A percentile compares a stretch with the other conserved stretches of the same genome.
These are phyloP conservation scores for Staphylotrichum tortipilum DNA, from an alignment of 495 filamentous ascomycete species.

Conservation along the genomic window DNA sequence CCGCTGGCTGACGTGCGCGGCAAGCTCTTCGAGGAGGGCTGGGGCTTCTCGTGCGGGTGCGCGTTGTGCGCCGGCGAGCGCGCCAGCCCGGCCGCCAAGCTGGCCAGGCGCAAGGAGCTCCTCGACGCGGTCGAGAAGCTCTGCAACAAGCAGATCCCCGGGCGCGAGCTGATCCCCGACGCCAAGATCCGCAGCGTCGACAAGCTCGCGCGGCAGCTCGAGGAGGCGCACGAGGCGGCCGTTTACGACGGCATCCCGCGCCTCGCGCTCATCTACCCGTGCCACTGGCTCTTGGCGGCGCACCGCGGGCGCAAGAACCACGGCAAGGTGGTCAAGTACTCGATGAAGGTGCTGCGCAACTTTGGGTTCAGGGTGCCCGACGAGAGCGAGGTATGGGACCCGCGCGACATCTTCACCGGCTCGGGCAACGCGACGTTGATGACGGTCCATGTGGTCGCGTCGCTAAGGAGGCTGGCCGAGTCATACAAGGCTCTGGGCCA, in stretches of 20 bases:
- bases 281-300: conserved; percentile 35
- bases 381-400: conserved; percentile 20
- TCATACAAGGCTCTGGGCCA: conserved; percentile 25
- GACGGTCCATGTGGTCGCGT: conserved; percentile 33
- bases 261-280: conserved; percentile 35
- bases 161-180: conserved; percentile 19
- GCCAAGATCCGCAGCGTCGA: conserved; percentile 26
- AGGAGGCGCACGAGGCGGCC: conserved; percentile 29
- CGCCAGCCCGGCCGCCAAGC: conserved; percentile 3
- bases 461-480: conserved; percentile 30
- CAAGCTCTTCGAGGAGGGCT: conserved; percentile 25
- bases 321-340: conserved; percentile 30
- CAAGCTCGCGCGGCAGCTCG: conserved; percentile 24
- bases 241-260: conserved; percentile 31
- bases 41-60: conserved; percentile 45
- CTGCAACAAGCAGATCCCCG: conserved; percentile 16
- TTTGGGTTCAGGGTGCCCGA: conserved; percentile 33
- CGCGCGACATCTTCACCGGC: conserved; percentile 16
- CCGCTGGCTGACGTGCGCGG: conserved; percentile 9
- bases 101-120: conserved; percentile 20
- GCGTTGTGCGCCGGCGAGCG: conserved; percentile 30
- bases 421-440: conserved; percentile 23
- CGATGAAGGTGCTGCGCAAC: conserved; percentile 30
- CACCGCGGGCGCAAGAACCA: conserved; percentile 30
- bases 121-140: conserved; percentile 21